These are phyloP conservation scores for Thyridium curvatum DNA, from an alignment of 2,329 filamentous ascomycete genomes.

Conservation along the genomic window DNA sequence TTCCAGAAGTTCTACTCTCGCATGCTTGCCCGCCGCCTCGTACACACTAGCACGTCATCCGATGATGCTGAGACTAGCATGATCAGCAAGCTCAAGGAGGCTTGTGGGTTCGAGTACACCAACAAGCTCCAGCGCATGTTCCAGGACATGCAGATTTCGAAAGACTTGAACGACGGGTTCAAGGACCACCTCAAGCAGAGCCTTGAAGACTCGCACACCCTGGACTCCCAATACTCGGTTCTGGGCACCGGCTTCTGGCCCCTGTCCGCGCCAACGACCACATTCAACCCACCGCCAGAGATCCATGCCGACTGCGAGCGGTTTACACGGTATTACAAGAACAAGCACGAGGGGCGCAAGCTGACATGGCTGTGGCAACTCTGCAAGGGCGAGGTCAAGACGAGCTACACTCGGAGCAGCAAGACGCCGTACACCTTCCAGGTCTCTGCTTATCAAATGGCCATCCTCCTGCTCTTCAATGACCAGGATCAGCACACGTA, in stretches of 20 bases:
- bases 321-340: slow-evolving; percentile 86
- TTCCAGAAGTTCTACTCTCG: slow-evolving; percentile 99
- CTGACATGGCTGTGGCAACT: slow-evolving; percentile 97
- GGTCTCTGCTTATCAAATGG: slow-evolving; percentile 97
- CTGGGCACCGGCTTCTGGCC: slow-evolving; percentile 98
- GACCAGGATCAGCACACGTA: slow-evolving; percentile 81
- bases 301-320: slow-evolving; percentile 84
- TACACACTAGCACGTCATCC: slow-evolving; percentile 91
- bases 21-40: slow-evolving; percentile 89
- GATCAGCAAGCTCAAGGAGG: slow-evolving; percentile 98
- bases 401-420: slow-evolving; percentile 81
- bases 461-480: slow-evolving; percentile 89
- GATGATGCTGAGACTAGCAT: slow-evolving; percentile 98
- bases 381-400: slow-evolving; percentile 94
- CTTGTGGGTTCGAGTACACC: slow-evolving; percentile 97
- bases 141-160: slow-evolving; percentile 98
- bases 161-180: slow-evolving; percentile 89
- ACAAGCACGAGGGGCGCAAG: slow-evolving; percentile 95
- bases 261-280: slow-evolving; percentile 75
- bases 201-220: slow-evolving; percentile 61
- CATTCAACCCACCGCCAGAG: slow-evolving; percentile 80
- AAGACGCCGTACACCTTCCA: slow-evolving; percentile 96
- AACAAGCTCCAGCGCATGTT: slow-evolving; percentile 99
- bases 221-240: slow-evolving; percentile 88
- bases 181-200: slow-evolving; percentile 61